Conservation (phyloP, 257 asterid genomes). For the Solanum sparsipilum region DNA sequence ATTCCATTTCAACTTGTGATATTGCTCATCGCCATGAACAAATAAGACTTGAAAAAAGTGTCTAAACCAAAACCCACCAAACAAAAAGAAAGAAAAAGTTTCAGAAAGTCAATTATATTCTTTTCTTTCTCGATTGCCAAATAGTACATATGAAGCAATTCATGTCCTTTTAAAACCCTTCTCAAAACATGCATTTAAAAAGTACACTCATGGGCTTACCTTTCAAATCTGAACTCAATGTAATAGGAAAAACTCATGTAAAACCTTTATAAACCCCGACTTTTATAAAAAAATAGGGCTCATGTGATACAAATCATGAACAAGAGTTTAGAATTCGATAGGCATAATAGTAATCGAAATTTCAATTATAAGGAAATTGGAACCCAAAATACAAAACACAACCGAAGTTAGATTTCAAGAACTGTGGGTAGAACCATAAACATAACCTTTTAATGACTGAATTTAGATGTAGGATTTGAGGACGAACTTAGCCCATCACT, state of each 20-base stretch:
- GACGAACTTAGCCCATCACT: not conserved
- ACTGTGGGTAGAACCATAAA: not conserved
- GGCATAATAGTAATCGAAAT: not conserved
- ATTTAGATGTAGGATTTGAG: not conserved
- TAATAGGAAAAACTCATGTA: not conserved
- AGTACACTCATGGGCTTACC: not conserved
- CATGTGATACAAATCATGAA: not conserved
- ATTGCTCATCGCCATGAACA: not conserved
- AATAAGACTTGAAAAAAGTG: not conserved
- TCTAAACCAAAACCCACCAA: not conserved
- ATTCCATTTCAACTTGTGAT: not conserved
- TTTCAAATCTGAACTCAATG: not conserved
- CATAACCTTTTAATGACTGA: not conserved
- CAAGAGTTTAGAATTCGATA: not conserved
- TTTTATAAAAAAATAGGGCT: not conserved
- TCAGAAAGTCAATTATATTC: not conserved
- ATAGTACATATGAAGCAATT: not conserved
- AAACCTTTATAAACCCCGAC: not conserved
- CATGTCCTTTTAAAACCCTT: not conserved
- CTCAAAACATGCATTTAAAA: not conserved
- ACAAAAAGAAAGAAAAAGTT: not conserved
- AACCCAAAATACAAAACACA: not conserved
- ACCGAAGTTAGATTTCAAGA: not conserved
- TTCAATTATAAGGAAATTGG: not conserved
- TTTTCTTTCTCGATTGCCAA: not conserved